Evolutionary conservation across 257 asterid species (phyloP), one percentile per base, ranked within the genome.

Genomic region (Lantana camara): DNA sequence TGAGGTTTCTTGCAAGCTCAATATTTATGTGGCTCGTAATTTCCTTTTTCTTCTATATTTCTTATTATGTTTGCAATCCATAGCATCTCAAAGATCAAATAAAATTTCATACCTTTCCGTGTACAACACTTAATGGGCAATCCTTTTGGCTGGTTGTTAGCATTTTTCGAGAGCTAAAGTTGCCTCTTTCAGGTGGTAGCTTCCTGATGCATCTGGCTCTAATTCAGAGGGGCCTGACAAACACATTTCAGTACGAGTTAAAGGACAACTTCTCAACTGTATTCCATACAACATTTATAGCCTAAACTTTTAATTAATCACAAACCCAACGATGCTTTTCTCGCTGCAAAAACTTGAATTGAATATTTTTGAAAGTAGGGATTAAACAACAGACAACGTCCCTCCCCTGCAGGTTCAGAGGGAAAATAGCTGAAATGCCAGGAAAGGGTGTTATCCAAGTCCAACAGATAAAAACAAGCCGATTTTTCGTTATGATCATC

Each of bases 31-130:
- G 23, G 21, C 16, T 15, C 27, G 9, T 44, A 8, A 17, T 47
- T 20, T 22, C n/a, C 13, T 9, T 35, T 35, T 4, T 10, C 9
- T 13, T 12, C 7, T 14, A 27, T 34, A 14, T 14, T 1, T 12
- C 2, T 41, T 11, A 10, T 41, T 35, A 29, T n/a, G 47, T 10
- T 15, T 30, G 16, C 57, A 29, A 23, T 58, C 60, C 21, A 19
- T 56, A 47, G 35, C 34, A 32, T 16, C 11, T 22, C 24, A 40
- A 16, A 47, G 58, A 66, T 61, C 32, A 69, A 56, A 57, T 1
- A 19, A 22, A 0, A 35, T 1, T 61, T 30, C 77, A 80, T 83
- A 86, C 91, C 89, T 73, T 86, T 67, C 45, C 78, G 38, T 63
- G 74, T 30, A 16, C 46, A 29, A 60, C 19, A 58, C 70, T 58